Base-by-base conservation (phyloP, 2,329 filamentous ascomycete species). In the Trichoderma citrinoviride region DNA sequence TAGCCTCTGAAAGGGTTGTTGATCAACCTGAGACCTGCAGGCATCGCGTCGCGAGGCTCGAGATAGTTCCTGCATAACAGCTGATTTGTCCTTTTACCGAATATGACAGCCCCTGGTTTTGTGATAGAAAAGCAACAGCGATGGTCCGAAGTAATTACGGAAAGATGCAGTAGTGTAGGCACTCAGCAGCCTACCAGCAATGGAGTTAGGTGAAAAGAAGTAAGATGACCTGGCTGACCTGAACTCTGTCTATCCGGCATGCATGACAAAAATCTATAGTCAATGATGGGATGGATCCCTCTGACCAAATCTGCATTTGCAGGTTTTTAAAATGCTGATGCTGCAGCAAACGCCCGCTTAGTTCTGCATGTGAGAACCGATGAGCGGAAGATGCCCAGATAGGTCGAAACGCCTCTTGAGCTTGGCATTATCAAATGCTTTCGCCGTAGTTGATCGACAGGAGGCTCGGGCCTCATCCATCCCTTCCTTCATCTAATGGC, bases 391-490 rank as follows among this genome's bases (percentile, higher is more conserved):
- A 14, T 8, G 37, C 54, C 29, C 3, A 14, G 15, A n/a, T 14
- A 1, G 43, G 25, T 19, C 4, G 46, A 23, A 12, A 21, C 40
- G n/a, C 50, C 40, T 53, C 40, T 46, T 33, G 40, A 6, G 17
- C 60, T 62, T 62, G 60, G 60, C 60, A 62, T 62, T 62, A 62
- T 50, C 14, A 53, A 62, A 62, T 41, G 19, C 7, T 14, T 52
- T 43, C 41, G 17, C 57, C 23, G 40, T 43, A 8, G 25, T 37
- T 62, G 60, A 54, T 62, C 60, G 60, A 62, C 49, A 62, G 60
- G 60, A 62, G 60, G 19, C n/a, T 53, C 23, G 27, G 58, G 19
- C 19, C 19, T 46, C 49, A 44, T 43, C 37, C 47, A 19, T 25
- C 27, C 47, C 15, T 54, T 54, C 33, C n/a, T n/a, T 15, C 49